Evolutionary conservation across 345 rosid genomes (phyloP), one percentile per base, ranked within the genome.

Genomic region (Eucalyptus globulus): DNA sequence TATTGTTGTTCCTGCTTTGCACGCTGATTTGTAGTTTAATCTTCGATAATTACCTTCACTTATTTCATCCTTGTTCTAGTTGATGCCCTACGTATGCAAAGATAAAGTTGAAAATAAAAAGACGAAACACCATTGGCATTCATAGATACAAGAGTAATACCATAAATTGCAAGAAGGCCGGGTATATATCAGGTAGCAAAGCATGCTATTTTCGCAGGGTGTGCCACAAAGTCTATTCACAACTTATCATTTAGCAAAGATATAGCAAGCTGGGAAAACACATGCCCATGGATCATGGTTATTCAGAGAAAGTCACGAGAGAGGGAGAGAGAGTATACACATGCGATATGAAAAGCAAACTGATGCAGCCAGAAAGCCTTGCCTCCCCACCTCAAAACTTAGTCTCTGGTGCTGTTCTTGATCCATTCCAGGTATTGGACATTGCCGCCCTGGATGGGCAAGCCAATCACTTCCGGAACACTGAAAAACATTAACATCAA

Each of bases 381-480:
- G 62, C 62, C 62, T 56, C 17, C 31, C 67, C 67, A 50, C 67
- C 65, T 44, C 24, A 43, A 6, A 54, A 91, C 86, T 97, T 92
- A 97, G 87, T 96, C 97, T 93, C 96, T 93, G 43, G 99, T 97
- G 91, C 93, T 95, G 92, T 93, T 94, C 91, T 97, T 97, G 89
- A 97, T 88, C 99, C 99, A 95, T 88, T 97, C 95, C 24, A 97
- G 94, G 92, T 97, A 97, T 87, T 94, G 92, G 86, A 88, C 93
- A 83, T 94, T 95, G 89, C 98, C 99, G 3, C 98, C 98, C 60
- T 93, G 93, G 50, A 97, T 97, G 12, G 98, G 99, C 93, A 96
- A 89, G 67, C 99, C 94, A 88, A 97, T 95, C 80, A 97, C 97
- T 94, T 97, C 99, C n/a, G 99, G 97, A 21, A 95, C 94, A 37